Evolutionary conservation across 2,329 filamentous ascomycete species (phyloP).

Genomic region (Amylocarpus encephaloides): DNA sequence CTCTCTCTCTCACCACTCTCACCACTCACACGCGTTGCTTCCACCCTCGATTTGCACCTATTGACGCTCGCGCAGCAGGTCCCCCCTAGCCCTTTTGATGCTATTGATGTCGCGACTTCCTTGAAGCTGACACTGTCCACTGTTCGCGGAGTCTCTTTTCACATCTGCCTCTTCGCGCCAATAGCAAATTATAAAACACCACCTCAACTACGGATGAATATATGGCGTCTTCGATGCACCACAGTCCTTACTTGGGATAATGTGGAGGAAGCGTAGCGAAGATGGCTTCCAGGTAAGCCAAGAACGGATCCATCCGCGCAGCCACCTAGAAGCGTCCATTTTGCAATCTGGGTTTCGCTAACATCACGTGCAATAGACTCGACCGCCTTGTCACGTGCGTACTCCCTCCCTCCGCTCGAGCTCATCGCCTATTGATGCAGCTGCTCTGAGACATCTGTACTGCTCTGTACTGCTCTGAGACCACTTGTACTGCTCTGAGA

Average conservation of each 20-base stretch:
- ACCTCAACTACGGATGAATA: background rate
- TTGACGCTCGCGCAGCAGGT: no score
- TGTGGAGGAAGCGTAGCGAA: conserved; percentile 16
- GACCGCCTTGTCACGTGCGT: conserved; percentile 84
- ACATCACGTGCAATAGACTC: conserved; percentile 48
- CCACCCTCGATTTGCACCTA: no score
- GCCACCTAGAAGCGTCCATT: background rate
- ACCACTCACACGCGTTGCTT: no score
- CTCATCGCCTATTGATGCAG: background rate
- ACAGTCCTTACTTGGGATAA: conserved; percentile 20
- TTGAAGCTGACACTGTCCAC: background rate
- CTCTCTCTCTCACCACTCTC: no score
- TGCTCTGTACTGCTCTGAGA: no score
- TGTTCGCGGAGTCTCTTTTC: background rate
- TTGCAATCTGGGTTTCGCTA: conserved; percentile 14
- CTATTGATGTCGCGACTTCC: conserved; percentile 2
- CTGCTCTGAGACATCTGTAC: no score
- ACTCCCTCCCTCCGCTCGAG: background rate
- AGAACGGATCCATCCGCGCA: background rate
- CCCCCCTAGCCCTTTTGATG: no score
- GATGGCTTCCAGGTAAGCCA: conserved; percentile 33
- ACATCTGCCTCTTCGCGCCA: background rate
- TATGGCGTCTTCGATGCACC: conserved; percentile 12
- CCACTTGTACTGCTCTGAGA: no score
- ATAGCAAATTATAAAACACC: background rate